Base-by-base conservation (phyloP, 768 basidiomycete genomes). In the Rhodotorula sphaerocarpa region DNA sequence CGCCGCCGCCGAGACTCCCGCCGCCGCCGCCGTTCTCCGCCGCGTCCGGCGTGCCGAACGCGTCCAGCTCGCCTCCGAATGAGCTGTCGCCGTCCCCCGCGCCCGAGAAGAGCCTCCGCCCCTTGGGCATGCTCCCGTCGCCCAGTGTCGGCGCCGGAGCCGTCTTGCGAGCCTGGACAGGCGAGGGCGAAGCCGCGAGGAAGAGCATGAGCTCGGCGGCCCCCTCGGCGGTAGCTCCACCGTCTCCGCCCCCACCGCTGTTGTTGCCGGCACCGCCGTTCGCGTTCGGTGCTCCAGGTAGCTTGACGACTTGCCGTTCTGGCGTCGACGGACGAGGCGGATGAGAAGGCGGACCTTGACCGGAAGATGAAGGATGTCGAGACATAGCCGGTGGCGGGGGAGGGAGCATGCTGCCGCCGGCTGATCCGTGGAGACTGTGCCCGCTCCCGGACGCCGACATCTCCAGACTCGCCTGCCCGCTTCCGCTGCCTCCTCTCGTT, bases 191-290 rank as follows among this genome's bases (percentile, higher is more conserved):
- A 23, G 61, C 56, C 1, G 71, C 71, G 39, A 72, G 63, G 59
- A 52, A 71, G 31, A 72, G 71, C 70, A 72, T 71, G 15, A 71
- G 50, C 42, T 72, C 71, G 0, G 71, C 71, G 16, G 71, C 50
- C n/a, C 50, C 71, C 11, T 61, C 71, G 5, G 65, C 70, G 28
- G 69, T 57, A 11, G 43, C 67, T 55, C 54, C 61, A 16, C 25
- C 52, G 21, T 23, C 36, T 14, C 48, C 55, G 14, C 20, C 48
- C 23, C 61, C 48, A 2, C 9, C 59, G 31, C 47, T 65, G 55
- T 31, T 50, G 44, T 7, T 57, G 5, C 50, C 61, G 5, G 15
- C 52, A 23, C 25, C 33, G 16, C 54, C 55, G 10, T 23, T 25
- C 9, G 45, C 51, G 34, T 31, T 55, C 48, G 45, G 34, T 7